These are phyloP conservation scores for Boletellus sp. DNA, from an alignment of 1,284 basidiomycete genomes.

Conservation along the genomic window DNA sequence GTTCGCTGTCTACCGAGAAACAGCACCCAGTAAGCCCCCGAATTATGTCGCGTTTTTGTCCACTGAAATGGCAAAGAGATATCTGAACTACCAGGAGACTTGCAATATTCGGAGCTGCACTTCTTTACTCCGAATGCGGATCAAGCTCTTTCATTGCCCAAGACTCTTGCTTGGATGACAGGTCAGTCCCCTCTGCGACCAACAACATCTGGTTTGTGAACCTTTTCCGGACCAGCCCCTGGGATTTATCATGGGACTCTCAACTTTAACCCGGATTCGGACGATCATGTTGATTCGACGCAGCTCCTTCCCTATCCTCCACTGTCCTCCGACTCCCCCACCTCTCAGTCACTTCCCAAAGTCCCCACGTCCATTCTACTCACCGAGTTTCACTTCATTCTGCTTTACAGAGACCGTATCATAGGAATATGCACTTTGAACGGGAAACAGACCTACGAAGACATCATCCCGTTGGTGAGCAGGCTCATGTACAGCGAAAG, in stretches of 20 bases:
- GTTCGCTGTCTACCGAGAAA: constrained; percentile 72
- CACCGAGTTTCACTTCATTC: constrained; percentile 90
- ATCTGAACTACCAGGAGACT: constrained; percentile 78
- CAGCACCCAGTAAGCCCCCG: constrained; percentile 67
- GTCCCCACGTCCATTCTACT: constrained; percentile 74
- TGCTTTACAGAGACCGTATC: constrained; percentile 82
- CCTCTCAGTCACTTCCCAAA: constrained; percentile 31
- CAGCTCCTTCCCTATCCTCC: constrained; percentile 68
- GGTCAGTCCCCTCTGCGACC: constrained; percentile 41
- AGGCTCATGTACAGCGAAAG: not conserved
- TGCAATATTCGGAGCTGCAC: constrained; percentile 73
- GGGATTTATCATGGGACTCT: constrained; percentile 83
- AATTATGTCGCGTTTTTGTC: not conserved
- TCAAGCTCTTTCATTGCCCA: constrained; percentile 63
- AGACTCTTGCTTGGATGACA: constrained; percentile 86
- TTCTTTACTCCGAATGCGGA: constrained; percentile 71
- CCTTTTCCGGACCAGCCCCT: constrained; percentile 45
- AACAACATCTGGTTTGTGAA: constrained; percentile 11
- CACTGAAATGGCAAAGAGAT: constrained; percentile 57
- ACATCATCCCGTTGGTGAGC: constrained; percentile 74
- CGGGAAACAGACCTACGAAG: constrained; percentile 83
- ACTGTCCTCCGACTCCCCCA: constrained; percentile 27
- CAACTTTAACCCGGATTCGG: constrained; percentile 64
- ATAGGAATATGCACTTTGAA: constrained; percentile 79
- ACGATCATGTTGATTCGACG: constrained; percentile 78